Base-by-base conservation (phyloP, 2,329 filamentous ascomycete genomes). In the Orbilia javanica region DNA sequence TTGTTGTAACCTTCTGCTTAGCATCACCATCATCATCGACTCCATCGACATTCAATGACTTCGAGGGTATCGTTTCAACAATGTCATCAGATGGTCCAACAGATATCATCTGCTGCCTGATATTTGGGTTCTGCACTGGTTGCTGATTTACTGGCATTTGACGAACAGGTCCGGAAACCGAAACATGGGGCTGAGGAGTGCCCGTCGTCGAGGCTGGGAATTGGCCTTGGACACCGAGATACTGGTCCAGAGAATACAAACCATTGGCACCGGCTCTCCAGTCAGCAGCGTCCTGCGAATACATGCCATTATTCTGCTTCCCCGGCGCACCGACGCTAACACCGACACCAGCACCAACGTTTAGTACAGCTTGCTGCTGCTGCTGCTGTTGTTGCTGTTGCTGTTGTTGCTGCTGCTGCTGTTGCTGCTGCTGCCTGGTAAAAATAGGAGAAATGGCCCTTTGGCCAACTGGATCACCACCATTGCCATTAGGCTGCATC, bases 11-110 rank as follows among this genome's bases (percentile, higher is more conserved):
- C 36, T 67, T 72, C 8, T 67, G 52, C 31, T 72, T 78, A 4
- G 46, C 44, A 55, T 78, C 74, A 27, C 44, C 42, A n/a, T 48
- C 67, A n/a, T 48, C 67, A 72, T 55, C 57, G 8, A 46, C 22
- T 44, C 36, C 60, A 42, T 78, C 74, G 10, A 64, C 18, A 27
- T n/a, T 64, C 20, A 71, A 27, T 10, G 60, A 52, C 10, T 60
- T 60, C 15, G 67, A 31, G 2, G 67, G 34, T 11, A 68, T 20
- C 3, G 67, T 63, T 22, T 78, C 74, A 39, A 78, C 42, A n/a
- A 78, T 78, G 22, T 72, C 67, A 63, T 71, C 67, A 27, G 74
- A 78, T n/a, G 62, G 67, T 2, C 74, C 74, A 27, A 78, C 67
- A 44, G 74, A 72, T 27, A 78, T 48, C 74, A 78, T 72, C 25